These are phyloP conservation scores for Rhazya stricta DNA, from an alignment of 257 asterid species.

Conservation along the genomic window DNA sequence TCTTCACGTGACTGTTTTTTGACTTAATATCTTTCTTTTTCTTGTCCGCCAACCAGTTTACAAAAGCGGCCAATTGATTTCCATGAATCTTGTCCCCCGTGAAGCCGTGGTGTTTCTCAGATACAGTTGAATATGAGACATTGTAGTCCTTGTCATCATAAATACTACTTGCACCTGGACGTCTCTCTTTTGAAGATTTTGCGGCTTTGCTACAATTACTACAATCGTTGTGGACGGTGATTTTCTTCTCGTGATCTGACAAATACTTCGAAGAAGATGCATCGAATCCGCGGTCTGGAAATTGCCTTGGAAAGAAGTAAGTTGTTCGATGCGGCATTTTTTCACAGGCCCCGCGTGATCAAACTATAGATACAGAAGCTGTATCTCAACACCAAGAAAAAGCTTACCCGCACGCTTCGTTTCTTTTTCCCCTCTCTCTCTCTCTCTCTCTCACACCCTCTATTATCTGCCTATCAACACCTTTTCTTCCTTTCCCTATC, in stretches of 20 bases:
- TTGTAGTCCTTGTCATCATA: neutral
- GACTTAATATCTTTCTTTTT: conserved; percentile 34
- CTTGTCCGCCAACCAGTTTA: conserved; percentile 58
- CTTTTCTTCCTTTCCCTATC: conserved; percentile 14
- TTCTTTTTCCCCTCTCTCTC: neutral
- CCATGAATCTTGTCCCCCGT: conserved; percentile 71
- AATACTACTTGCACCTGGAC: conserved; percentile 1
- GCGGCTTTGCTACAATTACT: conserved; percentile 21
- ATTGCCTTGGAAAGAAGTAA: conserved; percentile 82
- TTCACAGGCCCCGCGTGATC: conserved; percentile 44
- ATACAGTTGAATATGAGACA: conserved; percentile 11
- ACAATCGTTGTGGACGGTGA: neutral
- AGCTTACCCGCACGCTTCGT: conserved; percentile 11
- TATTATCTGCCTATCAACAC: neutral
- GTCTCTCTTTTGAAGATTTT: conserved; percentile 22
- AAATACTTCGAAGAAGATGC: conserved; percentile 41
- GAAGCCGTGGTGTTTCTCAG: conserved; percentile 28
- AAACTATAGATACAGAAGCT: neutral
- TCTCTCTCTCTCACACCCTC: neutral
- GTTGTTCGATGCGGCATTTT: conserved; percentile 97
- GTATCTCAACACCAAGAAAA: neutral
- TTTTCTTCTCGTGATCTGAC: conserved; percentile 71
- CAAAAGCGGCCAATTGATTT: conserved; percentile 56
- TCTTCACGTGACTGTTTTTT: conserved; percentile 43
- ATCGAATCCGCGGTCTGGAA: conserved; percentile 57